Conservation (phyloP, 257 asterid species). For the Lithospermum erythrorhizon region DNA sequence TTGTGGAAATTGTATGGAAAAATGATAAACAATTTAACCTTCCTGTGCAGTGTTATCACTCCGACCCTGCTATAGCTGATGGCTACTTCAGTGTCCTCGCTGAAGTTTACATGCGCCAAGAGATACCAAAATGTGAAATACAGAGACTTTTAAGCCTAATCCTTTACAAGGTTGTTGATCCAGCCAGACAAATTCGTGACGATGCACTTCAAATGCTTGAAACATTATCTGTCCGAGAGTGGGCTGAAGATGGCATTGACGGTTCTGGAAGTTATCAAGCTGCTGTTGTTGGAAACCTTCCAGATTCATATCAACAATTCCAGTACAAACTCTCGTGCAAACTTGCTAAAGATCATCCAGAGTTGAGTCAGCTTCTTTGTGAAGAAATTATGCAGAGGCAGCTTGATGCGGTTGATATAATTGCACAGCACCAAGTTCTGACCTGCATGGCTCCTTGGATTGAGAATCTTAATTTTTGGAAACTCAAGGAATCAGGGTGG, state of each 20-base stretch:
- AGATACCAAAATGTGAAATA: conserved; percentile 96
- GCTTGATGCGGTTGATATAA: conserved; percentile 96
- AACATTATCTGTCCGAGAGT: conserved; percentile 92
- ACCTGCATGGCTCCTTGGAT: conserved; percentile 99
- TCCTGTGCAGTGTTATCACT: conserved; percentile 74
- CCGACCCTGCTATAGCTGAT: conserved; percentile 97
- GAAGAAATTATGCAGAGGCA: conserved; percentile 99
- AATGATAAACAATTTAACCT: conserved; percentile 6
- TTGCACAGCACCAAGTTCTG: conserved; percentile 97
- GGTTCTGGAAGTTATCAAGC: conserved; percentile 87
- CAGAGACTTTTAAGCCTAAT: conserved; percentile 91
- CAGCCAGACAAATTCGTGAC: conserved; percentile 96
- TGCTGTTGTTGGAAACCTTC: conserved; percentile 98
- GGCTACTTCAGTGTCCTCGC: conserved; percentile 99
- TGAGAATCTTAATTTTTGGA: conserved; percentile 97
- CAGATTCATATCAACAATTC: conserved; percentile 96
- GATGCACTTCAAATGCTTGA: conserved; percentile 99
- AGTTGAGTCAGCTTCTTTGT: conserved; percentile 92
- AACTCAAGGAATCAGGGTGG: conserved; percentile 96
- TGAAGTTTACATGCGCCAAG: conserved; percentile 99
- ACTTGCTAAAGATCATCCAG: conserved; percentile 99
- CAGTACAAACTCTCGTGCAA: conserved; percentile 98
- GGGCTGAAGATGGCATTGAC: conserved; percentile 98
- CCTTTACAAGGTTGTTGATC: conserved; percentile 99
- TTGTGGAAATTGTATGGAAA: conserved; percentile 4